These are phyloP conservation scores for Saccharomycopsis amapae DNA, from an alignment of 805 yeast genomes.

Conservation along the genomic window DNA sequence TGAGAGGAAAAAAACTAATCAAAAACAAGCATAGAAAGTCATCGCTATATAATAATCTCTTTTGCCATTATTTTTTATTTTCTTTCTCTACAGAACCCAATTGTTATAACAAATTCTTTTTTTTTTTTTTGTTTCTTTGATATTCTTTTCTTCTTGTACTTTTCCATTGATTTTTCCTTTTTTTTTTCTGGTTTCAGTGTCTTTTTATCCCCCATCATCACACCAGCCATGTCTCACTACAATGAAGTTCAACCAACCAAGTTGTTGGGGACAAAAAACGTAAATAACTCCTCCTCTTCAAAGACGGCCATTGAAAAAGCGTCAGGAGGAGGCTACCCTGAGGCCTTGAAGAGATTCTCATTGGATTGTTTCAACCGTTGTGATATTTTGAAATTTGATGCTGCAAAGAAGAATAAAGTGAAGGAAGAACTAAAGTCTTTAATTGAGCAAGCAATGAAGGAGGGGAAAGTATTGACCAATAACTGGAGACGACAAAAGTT, in stretches of 20 bases:
- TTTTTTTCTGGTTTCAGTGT: not conserved
- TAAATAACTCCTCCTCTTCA: not conserved
- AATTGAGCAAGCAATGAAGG: constrained; percentile 41
- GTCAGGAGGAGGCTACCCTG: constrained; percentile 45
- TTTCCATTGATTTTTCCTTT: not conserved
- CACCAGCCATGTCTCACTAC: constrained; percentile 2
- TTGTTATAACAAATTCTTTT: too few relatives aligned
- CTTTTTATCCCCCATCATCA: not conserved
- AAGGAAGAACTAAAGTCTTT: constrained; percentile 44
- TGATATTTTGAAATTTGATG: constrained; percentile 30
- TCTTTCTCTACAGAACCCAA: too few relatives aligned
- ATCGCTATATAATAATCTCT: too few relatives aligned
- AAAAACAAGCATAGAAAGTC: too few relatives aligned
- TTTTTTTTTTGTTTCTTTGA: not conserved
- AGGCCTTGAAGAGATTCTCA: constrained; percentile 44
- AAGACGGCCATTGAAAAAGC: too few relatives aligned
- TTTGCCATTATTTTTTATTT: not conserved
- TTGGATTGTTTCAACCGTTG: constrained; percentile 38
- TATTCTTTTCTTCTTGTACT: not conserved
- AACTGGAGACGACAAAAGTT: constrained; percentile 48
- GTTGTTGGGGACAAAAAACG: not conserved
- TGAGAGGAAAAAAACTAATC: too few relatives aligned
- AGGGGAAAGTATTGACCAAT: constrained; percentile 38
- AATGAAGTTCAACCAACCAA: constrained; percentile 12
- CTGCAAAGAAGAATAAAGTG: constrained; percentile 31